Percentiles rank a stretch among this genome's conserved stretches.
These are phyloP conservation scores for Globisporangium irregulare DNA, from an alignment of 352 stramenopile genomes.

Conservation along the genomic window DNA sequence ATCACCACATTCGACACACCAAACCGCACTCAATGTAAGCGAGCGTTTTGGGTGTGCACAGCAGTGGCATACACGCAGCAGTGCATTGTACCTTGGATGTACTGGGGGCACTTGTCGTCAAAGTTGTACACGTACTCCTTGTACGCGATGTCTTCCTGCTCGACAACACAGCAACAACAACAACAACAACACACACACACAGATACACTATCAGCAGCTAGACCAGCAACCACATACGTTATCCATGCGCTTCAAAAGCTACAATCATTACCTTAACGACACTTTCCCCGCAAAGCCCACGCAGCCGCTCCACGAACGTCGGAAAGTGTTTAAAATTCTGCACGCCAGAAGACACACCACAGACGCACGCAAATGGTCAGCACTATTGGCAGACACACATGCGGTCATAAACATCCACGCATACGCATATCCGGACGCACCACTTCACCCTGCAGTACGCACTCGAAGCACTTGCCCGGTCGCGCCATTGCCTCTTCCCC, in stretches of 20 bases:
- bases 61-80: background rate
- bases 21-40: background rate
- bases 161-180: too few species aligned
- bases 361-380: constrained; percentile 3
- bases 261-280: constrained; percentile 60
- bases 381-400: background rate
- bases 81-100: constrained; percentile 56
- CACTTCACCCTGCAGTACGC: constrained; percentile 79
- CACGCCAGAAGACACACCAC: background rate
- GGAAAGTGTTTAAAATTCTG: constrained; percentile 85
- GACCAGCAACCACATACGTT: background rate
- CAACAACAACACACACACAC: background rate
- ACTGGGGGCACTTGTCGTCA: constrained; percentile 84
- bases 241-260: background rate
- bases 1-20: background rate
- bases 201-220: background rate
- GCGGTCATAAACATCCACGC: background rate
- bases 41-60: background rate
- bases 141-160: constrained; percentile 80
- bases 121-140: constrained; percentile 91
- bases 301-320: constrained; percentile 76
- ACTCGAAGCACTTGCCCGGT: constrained; percentile 78
- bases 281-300: constrained; percentile 71
- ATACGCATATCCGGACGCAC: constrained; percentile 27
- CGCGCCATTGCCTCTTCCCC: constrained; percentile 40